These are phyloP conservation scores for Pneumocystis murina DNA, from an alignment of 1,139 yeast genomes.

Conservation along the genomic window DNA sequence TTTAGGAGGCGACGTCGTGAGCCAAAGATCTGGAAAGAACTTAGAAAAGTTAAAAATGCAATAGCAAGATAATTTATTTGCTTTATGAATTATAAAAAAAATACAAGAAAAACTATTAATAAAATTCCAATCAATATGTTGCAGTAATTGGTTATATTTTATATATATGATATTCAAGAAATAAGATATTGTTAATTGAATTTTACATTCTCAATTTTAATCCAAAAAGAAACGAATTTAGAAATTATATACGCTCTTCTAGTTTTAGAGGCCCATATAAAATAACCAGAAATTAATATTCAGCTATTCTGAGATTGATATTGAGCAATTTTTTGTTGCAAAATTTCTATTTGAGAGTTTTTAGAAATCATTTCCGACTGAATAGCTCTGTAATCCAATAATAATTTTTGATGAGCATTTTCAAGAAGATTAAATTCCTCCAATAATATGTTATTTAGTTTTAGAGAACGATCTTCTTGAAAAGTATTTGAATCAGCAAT, in stretches of 20 bases:
- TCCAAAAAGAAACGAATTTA: no score
- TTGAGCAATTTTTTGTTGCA: neutral
- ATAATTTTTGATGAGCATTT: neutral
- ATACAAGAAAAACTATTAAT: neutral
- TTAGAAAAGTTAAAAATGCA: neutral
- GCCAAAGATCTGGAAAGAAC: neutral
- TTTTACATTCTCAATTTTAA: no score
- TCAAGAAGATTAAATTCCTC: neutral
- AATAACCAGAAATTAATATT: neutral
- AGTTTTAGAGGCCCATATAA: neutral
- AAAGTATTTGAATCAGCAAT: neutral
- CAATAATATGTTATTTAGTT: neutral
- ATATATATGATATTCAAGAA: no score
- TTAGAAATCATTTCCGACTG: neutral
- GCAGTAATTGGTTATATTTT: neutral
- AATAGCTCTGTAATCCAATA: neutral
- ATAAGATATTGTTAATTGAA: no score
- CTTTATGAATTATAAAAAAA: neutral
- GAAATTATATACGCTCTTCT: no score
- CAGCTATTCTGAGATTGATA: neutral
- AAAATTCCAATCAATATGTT: neutral
- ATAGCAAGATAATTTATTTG: neutral
- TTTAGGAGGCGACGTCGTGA: neutral
- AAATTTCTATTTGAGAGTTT: neutral
- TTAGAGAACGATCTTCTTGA: neutral